Evolutionary conservation across 345 rosid genomes (phyloP).

Genomic region (Lagerstroemia speciosa): DNA sequence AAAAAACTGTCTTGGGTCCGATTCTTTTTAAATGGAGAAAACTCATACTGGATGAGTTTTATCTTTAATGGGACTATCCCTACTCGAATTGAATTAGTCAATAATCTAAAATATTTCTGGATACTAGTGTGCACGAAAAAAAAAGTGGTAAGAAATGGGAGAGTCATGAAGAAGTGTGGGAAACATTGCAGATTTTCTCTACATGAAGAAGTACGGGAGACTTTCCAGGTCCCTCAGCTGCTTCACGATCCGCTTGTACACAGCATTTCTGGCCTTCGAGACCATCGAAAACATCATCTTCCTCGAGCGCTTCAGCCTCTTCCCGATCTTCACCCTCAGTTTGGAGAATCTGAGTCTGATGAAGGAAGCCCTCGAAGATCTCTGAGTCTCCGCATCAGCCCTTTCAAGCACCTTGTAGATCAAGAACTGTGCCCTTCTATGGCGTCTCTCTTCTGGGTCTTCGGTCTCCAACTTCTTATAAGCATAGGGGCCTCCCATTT

Average conservation of each 20-base stretch:
- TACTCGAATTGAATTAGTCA: too few relatives aligned
- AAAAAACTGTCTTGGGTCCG: too few relatives aligned
- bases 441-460: conserved; percentile 14
- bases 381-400: conserved; percentile 4
- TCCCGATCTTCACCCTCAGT: conserved; percentile 18
- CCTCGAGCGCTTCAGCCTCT: conserved; percentile 11
- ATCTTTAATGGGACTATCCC: too few relatives aligned
- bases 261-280: background rate
- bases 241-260: conserved; percentile 7
- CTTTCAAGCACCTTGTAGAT: conserved; percentile 13
- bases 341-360: conserved; percentile 1
- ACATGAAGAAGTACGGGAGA: conserved; percentile 6
- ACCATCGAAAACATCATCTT: conserved; percentile 8
- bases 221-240: conserved; percentile 5
- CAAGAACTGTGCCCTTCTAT: conserved; percentile 19
- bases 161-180: too few relatives aligned
- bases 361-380: conserved; percentile 1
- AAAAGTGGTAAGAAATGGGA: too few relatives aligned
- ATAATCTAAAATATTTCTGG: too few relatives aligned
- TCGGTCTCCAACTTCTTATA: conserved; percentile 13
- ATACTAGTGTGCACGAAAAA: too few relatives aligned
- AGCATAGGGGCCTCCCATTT: conserved; percentile 1
- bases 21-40: too few relatives aligned
- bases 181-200: background rate
- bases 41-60: too few relatives aligned